Base-by-base conservation (phyloP, 345 rosid genomes). In the Ailanthus altissimus region DNA sequence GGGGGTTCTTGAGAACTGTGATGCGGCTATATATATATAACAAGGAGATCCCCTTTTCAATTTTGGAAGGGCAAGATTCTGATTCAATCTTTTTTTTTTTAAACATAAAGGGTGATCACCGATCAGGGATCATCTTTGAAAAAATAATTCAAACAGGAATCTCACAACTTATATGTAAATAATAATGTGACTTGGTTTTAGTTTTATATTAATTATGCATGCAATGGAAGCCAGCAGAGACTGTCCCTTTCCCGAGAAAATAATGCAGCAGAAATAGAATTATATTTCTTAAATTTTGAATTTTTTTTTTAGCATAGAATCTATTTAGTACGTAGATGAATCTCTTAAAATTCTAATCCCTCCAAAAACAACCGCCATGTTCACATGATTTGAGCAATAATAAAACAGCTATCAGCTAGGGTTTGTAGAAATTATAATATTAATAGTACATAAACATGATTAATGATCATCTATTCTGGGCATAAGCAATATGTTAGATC, bases 1-100 rank as follows among this genome's bases (percentile, higher is more conserved):
- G 38, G 3, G 38, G 38, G 38, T 32, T 32, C 38, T 32, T 32
- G 38, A 1, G 38, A 32, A 32, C 38, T 32, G 38, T 32, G 56
- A 69, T 26, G 73, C 57, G 38, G 57, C 57, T 2, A 65, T 25
- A 53, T 4, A 26, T 57, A 81, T 25, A 26, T 51, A 53, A 14
- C 38, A 32, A 32, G 38, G 38, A 32, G 38, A 32, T 32, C 40
- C 59, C 46, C 76, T 56, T 72, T 57, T 72, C 42, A 42, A 77
- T 51, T 47, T 63, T 9, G 67, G 54, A 78, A 78, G 76, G 84
- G 75, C 80, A 73, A 84, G 84, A 79, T 84, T 75, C 82, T 72
- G 62, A 43, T 59, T 28, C 13, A 75, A 18, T 67, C 72, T 76
- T 76, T 32, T 32, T 3, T 32, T 32, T 32, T 32, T 32, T 32